Evolutionary conservation across 2,329 filamentous ascomycete species (phyloP).

Genomic region (Pseudocercospora eumusae): DNA sequence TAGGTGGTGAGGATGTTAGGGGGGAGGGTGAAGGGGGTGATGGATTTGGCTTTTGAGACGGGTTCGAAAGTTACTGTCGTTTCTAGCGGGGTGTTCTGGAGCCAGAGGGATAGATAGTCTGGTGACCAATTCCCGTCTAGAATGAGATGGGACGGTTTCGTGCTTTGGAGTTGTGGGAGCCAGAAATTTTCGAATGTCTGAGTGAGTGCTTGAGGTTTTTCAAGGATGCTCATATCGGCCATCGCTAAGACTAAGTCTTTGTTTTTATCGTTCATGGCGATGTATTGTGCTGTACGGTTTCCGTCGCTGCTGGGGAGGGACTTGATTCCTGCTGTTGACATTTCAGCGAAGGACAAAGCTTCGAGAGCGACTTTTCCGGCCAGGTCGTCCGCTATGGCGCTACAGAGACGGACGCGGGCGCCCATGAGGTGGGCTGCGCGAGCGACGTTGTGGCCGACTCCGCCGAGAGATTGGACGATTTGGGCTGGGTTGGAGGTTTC

Average conservation of each 20-base stretch:
- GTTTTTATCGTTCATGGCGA: conserved; percentile 80
- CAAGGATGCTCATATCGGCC: conserved; percentile 90
- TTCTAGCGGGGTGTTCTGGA: conserved; percentile 44
- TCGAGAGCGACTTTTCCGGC: conserved; percentile 73
- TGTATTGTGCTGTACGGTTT: conserved; percentile 81
- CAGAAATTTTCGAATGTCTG: conserved; percentile 55
- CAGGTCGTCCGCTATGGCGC: conserved; percentile 75
- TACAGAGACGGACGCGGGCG: conserved; percentile 70
- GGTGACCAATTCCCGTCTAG: conserved; percentile 85
- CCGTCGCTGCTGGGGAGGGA: conserved; percentile 45
- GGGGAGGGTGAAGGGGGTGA: conserved; percentile 60
- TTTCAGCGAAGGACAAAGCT: conserved; percentile 63
- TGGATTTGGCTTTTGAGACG: conserved; percentile 78
- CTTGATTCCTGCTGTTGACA: conserved; percentile 66
- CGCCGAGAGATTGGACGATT: conserved; percentile 82
- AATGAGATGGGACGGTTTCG: conserved; percentile 73
- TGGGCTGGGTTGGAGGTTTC: conserved; percentile 84
- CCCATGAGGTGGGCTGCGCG: conserved; percentile 74
- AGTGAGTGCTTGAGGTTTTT: conserved; percentile 37
- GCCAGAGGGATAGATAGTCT: conserved; percentile 66
- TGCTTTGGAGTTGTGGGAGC: conserved; percentile 59
- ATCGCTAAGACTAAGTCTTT: conserved; percentile 89
- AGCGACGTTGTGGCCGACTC: conserved; percentile 90
- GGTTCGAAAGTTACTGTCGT: conserved; percentile 79
- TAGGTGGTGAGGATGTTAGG: conserved; percentile 47